Evolutionary conservation across 2,329 filamentous ascomycete genomes (phyloP).

Genomic region (Calycina herbarum): DNA sequence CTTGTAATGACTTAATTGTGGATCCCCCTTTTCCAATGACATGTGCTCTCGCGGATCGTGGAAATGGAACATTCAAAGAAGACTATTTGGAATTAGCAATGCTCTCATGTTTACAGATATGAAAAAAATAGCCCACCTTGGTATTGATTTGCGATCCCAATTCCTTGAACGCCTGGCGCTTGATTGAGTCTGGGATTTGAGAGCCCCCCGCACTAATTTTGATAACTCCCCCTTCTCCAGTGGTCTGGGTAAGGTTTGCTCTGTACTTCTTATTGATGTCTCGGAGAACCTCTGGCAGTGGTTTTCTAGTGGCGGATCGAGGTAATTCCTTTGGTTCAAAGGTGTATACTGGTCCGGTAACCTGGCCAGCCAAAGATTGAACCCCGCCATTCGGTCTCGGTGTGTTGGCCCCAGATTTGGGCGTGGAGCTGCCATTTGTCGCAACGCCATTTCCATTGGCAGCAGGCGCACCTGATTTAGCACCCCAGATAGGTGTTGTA

Average conservation of each 20-base stretch:
- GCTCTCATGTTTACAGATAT: neutral
- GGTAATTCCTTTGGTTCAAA: constrained; percentile 66
- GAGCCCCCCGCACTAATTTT: constrained; percentile 85
- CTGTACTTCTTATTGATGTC: constrained; percentile 93
- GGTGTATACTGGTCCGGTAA: constrained; percentile 39
- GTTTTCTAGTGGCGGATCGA: constrained; percentile 76
- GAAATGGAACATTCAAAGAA: constrained; percentile 75
- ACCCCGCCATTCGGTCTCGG: constrained; percentile 41
- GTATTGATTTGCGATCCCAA: constrained; percentile 84
- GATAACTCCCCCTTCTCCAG: constrained; percentile 69
- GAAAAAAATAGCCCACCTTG: constrained; percentile 56
- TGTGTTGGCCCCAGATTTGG: constrained; percentile 57
- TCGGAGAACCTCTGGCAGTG: constrained; percentile 79
- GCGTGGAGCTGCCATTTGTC: constrained; percentile 48
- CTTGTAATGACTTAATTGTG: constrained; percentile 86
- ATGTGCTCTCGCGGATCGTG: constrained; percentile 77
- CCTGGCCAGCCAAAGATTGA: constrained; percentile 72
- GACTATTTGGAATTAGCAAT: constrained; percentile 45
- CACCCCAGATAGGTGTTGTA: constrained; percentile 74
- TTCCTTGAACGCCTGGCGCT: constrained; percentile 85
- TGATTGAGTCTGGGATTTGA: constrained; percentile 62
- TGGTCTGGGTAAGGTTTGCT: constrained; percentile 76
- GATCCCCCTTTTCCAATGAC: constrained; percentile 92
- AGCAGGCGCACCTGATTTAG: constrained; percentile 56
- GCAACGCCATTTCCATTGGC: constrained; percentile 57